Conservation (phyloP, 352 stramenopile species). For the Phytophthora lateralis region DNA sequence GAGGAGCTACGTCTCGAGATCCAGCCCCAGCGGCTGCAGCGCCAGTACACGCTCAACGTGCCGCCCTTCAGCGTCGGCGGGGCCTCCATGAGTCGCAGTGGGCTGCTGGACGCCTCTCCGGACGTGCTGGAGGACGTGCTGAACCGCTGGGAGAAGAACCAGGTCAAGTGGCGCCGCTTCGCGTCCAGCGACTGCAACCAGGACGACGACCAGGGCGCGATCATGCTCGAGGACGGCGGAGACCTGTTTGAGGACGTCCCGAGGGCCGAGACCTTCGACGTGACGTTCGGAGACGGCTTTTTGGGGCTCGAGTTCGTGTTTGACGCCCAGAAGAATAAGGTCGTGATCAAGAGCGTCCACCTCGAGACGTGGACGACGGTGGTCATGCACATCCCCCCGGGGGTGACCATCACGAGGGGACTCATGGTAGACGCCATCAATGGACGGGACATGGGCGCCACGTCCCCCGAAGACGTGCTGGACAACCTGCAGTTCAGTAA, state of each 20-base stretch:
- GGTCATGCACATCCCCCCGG: conserved; percentile 50
- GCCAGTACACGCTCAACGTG: conserved; percentile 85
- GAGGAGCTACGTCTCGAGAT: conserved; percentile 77
- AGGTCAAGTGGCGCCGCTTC: conserved; percentile 52
- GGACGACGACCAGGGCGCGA: conserved; percentile 3
- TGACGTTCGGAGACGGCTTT: conserved; percentile 73
- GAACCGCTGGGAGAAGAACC: conserved; percentile 63
- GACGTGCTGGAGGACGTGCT: conserved; percentile 53
- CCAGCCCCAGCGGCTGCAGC: conserved; percentile 63
- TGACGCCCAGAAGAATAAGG: conserved; percentile 49
- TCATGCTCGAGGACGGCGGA: conserved; percentile 23
- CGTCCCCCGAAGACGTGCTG: conserved; percentile 60
- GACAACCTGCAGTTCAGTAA: conserved; percentile 62
- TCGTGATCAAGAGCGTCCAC: conserved; percentile 73
- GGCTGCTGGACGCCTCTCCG: conserved; percentile 39
- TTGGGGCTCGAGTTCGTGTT: conserved; percentile 78
- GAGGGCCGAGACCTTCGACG: conserved; percentile 66
- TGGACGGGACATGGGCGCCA: conserved; percentile 36
- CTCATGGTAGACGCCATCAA: conserved; percentile 76
- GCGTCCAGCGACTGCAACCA: conserved; percentile 25
- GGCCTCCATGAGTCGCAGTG: conserved; percentile 22
- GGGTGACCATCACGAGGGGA: conserved; percentile 47
- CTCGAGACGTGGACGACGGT: conserved; percentile 30
- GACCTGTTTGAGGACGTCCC: conserved; percentile 32
- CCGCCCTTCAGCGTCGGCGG: conserved; percentile 37